Evolutionary conservation across 1,284 basidiomycete species (phyloP).

Genomic region (Apiotrichum veenhuisii): DNA sequence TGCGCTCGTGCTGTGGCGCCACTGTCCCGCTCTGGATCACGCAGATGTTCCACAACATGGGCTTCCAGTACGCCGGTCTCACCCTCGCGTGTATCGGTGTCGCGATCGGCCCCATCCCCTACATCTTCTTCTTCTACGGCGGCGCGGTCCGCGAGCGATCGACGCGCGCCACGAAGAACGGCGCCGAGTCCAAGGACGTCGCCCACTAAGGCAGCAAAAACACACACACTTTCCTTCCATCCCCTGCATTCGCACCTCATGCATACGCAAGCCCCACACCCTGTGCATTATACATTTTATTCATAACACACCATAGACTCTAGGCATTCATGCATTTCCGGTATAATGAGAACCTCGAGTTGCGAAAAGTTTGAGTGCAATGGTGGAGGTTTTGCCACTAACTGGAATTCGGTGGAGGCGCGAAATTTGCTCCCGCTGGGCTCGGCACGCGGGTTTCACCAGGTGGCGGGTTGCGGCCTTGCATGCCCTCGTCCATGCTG

Average conservation of each 20-base stretch:
- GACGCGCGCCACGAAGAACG: slow-evolving; percentile 22
- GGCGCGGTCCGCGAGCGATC: slow-evolving; percentile 25
- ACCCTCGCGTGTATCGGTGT: slow-evolving; percentile 36
- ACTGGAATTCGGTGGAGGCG: no score
- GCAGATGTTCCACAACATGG: slow-evolving; percentile 25
- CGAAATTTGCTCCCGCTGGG: no score
- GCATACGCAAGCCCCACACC: not conserved
- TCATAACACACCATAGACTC: no score
- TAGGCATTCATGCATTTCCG: no score
- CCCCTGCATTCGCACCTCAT: not conserved
- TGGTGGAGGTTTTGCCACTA: no score
- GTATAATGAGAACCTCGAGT: no score
- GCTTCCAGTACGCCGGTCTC: slow-evolving; percentile 38
- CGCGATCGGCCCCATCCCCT: slow-evolving; percentile 36
- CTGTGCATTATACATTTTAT: not conserved
- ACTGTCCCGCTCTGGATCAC: slow-evolving; percentile 36
- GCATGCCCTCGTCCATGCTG: no score
- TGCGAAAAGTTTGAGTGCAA: no score
- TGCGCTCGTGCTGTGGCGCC: slow-evolving; percentile 51
- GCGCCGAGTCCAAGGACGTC: not conserved
- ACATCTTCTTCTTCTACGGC: slow-evolving; percentile 43
- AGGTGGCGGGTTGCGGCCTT: no score
- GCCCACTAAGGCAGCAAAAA: not conserved
- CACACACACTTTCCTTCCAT: not conserved
- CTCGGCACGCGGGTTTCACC: no score